phyloP scores from a whole-genome alignment of 768 basidiomycete genomes.

The Kwoniella pini region DNA sequence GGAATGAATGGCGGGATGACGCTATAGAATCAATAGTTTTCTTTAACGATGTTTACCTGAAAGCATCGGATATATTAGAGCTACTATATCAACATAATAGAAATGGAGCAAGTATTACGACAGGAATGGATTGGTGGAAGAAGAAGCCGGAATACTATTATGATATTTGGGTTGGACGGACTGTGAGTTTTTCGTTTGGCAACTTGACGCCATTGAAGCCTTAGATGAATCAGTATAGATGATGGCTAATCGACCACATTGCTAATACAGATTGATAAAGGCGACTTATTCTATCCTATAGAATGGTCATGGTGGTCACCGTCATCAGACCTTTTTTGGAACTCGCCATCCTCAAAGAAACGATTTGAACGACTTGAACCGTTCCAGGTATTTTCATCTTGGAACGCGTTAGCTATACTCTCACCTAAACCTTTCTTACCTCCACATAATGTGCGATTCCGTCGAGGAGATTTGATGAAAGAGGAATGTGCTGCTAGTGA shows the following conservation, averaged over 20 bases:
- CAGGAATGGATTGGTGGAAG: slow-evolving; percentile 52
- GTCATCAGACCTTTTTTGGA: slow-evolving; percentile 44
- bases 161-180: slow-evolving; percentile 54
- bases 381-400: slow-evolving; percentile 52
- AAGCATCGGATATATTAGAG: slow-evolving; percentile 47
- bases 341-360: slow-evolving; percentile 24
- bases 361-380: slow-evolving; percentile 38
- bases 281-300: slow-evolving; percentile 54
- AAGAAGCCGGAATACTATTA: slow-evolving; percentile 50
- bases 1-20: slow-evolving; percentile 17
- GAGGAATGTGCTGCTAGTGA: slow-evolving; percentile 51
- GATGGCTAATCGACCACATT: not conserved
- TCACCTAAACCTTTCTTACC: slow-evolving; percentile 49
- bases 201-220: too few relatives aligned
- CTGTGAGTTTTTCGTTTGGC: slow-evolving; percentile 38
- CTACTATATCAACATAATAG: slow-evolving; percentile 48
- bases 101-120: slow-evolving; percentile 43
- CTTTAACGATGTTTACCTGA: slow-evolving; percentile 52
- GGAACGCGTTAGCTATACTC: slow-evolving; percentile 52
- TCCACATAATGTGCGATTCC: slow-evolving; percentile 48
- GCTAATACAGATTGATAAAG: slow-evolving; percentile 42
- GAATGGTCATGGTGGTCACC: slow-evolving; percentile 48
- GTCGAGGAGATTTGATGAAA: slow-evolving; percentile 32
- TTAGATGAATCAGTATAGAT: not conserved
- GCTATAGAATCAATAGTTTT: slow-evolving; percentile 34